A percentile compares a stretch with the other conserved stretches of the same genome.
phyloP scores from a whole-genome alignment of 1,139 yeast genomes.

The Taphrina confusa region DNA sequence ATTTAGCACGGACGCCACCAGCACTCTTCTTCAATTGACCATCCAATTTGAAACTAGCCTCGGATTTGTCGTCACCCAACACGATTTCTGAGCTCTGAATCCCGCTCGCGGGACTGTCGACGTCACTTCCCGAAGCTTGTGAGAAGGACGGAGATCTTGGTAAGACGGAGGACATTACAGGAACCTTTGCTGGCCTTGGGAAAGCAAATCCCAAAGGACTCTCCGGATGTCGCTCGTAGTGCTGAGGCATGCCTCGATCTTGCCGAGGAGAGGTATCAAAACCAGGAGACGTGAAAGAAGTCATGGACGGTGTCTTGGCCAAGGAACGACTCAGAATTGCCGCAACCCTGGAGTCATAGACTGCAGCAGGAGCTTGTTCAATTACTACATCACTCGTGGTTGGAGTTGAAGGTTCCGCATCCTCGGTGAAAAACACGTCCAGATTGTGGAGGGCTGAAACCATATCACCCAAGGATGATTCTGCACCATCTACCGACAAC shows the following conservation, averaged over 20 bases:
- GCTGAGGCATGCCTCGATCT: background rate
- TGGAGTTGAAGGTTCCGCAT: conserved; percentile 45
- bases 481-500: conserved; percentile 40
- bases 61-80: conserved; percentile 28
- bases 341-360: conserved; percentile 77
- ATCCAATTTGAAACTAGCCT: conserved; percentile 32
- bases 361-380: conserved; percentile 59
- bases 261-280: conserved; percentile 25
- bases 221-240: conserved; percentile 3
- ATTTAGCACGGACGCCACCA: conserved; percentile 14
- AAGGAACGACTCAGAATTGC: conserved; percentile 71
- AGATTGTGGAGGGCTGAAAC: conserved; percentile 95
- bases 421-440: conserved; percentile 87
- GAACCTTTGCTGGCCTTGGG: conserved; percentile 15
- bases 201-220: conserved; percentile 25
- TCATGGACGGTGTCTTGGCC: conserved; percentile 71
- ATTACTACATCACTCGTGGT: conserved; percentile 49
- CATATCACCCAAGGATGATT: conserved; percentile 81
- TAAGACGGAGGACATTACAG: background rate
- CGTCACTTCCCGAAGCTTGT: conserved; percentile 22
- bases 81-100: conserved; percentile 4
- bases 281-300: conserved; percentile 55
- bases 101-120: background rate
- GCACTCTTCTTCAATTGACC: conserved; percentile 29
- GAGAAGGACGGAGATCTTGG: conserved; percentile 18